A percentile compares a stretch with the other conserved stretches of the same genome.
Evolutionary conservation across 2,329 filamentous ascomycete genomes (phyloP).

Genomic region (Aureobasidium pullulans): DNA sequence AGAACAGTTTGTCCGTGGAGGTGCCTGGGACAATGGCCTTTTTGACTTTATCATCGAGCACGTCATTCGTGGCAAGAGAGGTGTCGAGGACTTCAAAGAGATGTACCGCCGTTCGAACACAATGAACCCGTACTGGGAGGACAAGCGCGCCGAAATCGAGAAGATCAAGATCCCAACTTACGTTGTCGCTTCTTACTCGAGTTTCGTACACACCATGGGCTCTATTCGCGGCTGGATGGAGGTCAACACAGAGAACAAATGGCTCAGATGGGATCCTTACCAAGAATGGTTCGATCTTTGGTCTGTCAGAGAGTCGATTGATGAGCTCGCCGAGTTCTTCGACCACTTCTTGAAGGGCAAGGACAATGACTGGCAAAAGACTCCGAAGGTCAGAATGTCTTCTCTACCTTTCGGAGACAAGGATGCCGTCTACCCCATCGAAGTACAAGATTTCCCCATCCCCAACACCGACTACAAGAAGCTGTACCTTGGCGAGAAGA

Average conservation of each 20-base stretch:
- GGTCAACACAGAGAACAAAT: slow-evolving; percentile 32
- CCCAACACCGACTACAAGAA: slow-evolving; percentile 5
- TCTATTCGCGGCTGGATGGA: slow-evolving; percentile 29
- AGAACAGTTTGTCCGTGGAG: slow-evolving; percentile 40
- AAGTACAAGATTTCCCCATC: slow-evolving; percentile 3
- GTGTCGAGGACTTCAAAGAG: slow-evolving; percentile 14
- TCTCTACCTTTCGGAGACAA: slow-evolving; percentile 30
- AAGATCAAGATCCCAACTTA: slow-evolving; percentile 17
- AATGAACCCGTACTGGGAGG: slow-evolving; percentile 16
- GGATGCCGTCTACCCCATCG: slow-evolving; percentile 18
- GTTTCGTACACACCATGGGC: slow-evolving; percentile 16
- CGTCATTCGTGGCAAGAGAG: slow-evolving; percentile 15
- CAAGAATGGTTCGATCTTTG: slow-evolving; percentile 42
- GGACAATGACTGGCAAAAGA: slow-evolving; percentile 40
- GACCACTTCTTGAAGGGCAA: slow-evolving; percentile 37
- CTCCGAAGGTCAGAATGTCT: slow-evolving; percentile 36
- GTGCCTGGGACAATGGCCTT: slow-evolving; percentile 16
- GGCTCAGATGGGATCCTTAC: slow-evolving; percentile 33
- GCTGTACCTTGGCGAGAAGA: slow-evolving; percentile 1
- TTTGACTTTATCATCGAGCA: slow-evolving; percentile 17
- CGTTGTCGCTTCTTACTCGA: slow-evolving; percentile 13
- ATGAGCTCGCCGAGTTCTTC: slow-evolving; percentile 36
- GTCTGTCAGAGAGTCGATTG: slow-evolving; percentile 22
- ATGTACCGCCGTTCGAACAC: slow-evolving; percentile 12
- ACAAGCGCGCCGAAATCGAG: slow-evolving; percentile 15